These are phyloP conservation scores for Ilyonectria robusta DNA, from an alignment of 2,329 filamentous ascomycete genomes.

Conservation along the genomic window DNA sequence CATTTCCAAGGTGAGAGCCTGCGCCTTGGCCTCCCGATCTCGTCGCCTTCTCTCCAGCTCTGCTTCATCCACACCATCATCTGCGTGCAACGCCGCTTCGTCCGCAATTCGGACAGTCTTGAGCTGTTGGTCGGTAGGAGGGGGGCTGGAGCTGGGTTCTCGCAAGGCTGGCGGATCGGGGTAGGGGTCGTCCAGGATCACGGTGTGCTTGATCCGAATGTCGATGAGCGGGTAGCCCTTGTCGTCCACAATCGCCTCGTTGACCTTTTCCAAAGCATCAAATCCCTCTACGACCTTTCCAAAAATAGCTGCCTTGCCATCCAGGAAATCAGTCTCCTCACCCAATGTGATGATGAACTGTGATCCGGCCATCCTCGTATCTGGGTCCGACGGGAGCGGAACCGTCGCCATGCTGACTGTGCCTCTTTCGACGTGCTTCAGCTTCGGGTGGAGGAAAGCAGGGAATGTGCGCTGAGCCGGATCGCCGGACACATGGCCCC, in stretches of 20 bases:
- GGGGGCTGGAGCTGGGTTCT: constrained; percentile 84
- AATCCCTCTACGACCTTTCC: constrained; percentile 97
- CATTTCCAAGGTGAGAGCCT: constrained; percentile 96
- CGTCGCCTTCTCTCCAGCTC: constrained; percentile 84
- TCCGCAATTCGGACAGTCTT: constrained; percentile 93
- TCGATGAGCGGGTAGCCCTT: constrained; percentile 91
- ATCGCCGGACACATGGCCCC: constrained; percentile 81
- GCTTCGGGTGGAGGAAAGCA: constrained; percentile 86
- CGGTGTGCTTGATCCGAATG: constrained; percentile 93
- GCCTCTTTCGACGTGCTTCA: constrained; percentile 90
- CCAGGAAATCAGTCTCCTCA: constrained; percentile 89
- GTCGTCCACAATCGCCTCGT: constrained; percentile 88
- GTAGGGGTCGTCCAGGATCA: constrained; percentile 92
- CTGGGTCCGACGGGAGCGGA: constrained; percentile 80
- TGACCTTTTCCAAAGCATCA: constrained; percentile 93
- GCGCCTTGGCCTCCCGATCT: constrained; percentile 91
- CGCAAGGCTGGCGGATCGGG: constrained; percentile 83
- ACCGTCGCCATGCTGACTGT: constrained; percentile 99
- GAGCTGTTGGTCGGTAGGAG: constrained; percentile 87
- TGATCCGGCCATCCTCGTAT: constrained; percentile 86
- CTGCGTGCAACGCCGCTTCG: constrained; percentile 84
- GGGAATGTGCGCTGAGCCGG: constrained; percentile 82
- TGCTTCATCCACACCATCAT: constrained; percentile 81
- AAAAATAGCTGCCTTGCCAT: constrained; percentile 95
- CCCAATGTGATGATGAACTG: constrained; percentile 96